Base-by-base conservation (phyloP, 2,329 filamentous ascomycete species). In the Fusarium abutilonis region DNA sequence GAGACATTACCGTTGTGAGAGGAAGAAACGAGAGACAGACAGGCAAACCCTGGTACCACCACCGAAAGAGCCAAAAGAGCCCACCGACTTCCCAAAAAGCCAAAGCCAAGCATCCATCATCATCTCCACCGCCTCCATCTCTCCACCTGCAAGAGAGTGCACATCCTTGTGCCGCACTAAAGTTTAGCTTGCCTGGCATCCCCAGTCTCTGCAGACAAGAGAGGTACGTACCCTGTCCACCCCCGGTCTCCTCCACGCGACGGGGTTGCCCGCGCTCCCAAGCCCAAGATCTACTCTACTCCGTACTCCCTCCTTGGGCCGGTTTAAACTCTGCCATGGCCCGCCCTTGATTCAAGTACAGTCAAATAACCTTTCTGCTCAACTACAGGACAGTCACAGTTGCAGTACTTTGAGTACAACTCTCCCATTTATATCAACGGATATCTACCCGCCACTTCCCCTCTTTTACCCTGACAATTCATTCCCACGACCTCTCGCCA, bases 281-380 rank as follows among this genome's bases (percentile, higher is more conserved):
- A 56, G 49, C 38, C 42, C 56, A 61, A 56, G 48, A 62, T 62
- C 52, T 60, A 49, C 31, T 4, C 4, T 31, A 31, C 31, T n/a
- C 14, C 23, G 23, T 26, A 34, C 51, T 64, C 47, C 60, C 56
- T 62, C 42, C 48, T 58, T 48, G 42, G 50, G 46, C 47, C 65
- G 56, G 66, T 68, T 68, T 66, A 69, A 69, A 69, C 67, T 69
- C 66, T 67, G 42, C 42, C 57, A 52, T 65, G 52, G 45, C 42
- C 64, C 58, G 62, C 50, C 58, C 64, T 60, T 49, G 43, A 55
- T 40, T 50, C 41, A 50, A 42, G 45, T 34, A 55, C 28, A 46
- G 36, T 60, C 19, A 19, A 19, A 19, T 49, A 50, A 55, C 52
- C 51, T 48, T 50, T 52, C 47, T 60, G 52, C 54, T 50, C 49